These are phyloP conservation scores for Saccharomycopsis javanensis DNA, from an alignment of 805 yeast genomes.

Conservation along the genomic window DNA sequence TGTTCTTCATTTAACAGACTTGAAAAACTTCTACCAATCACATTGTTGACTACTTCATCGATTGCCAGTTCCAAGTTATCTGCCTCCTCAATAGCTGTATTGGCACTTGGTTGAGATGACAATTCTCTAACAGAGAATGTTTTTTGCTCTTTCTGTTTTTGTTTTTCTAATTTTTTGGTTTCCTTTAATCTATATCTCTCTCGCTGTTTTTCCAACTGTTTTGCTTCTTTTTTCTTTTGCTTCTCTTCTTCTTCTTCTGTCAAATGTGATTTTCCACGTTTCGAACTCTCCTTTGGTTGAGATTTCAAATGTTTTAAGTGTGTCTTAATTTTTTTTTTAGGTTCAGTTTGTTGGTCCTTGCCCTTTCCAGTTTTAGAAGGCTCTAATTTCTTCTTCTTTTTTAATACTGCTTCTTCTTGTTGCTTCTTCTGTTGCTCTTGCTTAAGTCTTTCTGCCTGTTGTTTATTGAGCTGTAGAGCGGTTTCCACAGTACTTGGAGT, in stretches of 20 bases:
- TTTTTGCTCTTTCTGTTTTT: background rate
- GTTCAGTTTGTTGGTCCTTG: background rate
- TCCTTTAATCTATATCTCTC: background rate
- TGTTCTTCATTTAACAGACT: background rate
- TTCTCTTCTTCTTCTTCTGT: background rate
- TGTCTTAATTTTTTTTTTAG: background rate
- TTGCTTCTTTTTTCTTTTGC: background rate
- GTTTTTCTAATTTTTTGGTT: background rate
- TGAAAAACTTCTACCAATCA: slow-evolving; percentile 13
- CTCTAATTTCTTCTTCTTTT: background rate
- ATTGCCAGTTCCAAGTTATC: slow-evolving; percentile 17
- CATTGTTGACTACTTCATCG: slow-evolving; percentile 19
- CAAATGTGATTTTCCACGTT: background rate
- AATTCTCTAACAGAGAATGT: background rate
- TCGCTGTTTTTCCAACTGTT: background rate
- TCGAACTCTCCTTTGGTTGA: background rate
- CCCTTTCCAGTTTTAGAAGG: background rate
- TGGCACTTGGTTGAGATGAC: background rate
- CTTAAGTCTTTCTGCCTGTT: background rate
- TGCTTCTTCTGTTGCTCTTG: background rate
- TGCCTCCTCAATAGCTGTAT: background rate
- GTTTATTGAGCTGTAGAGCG: background rate
- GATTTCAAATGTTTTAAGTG: background rate
- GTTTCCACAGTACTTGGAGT: background rate
- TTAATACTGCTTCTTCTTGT: background rate